Evolutionary conservation across 2,329 filamentous ascomycete species (phyloP).

Genomic region (Cladosporium sp.): DNA sequence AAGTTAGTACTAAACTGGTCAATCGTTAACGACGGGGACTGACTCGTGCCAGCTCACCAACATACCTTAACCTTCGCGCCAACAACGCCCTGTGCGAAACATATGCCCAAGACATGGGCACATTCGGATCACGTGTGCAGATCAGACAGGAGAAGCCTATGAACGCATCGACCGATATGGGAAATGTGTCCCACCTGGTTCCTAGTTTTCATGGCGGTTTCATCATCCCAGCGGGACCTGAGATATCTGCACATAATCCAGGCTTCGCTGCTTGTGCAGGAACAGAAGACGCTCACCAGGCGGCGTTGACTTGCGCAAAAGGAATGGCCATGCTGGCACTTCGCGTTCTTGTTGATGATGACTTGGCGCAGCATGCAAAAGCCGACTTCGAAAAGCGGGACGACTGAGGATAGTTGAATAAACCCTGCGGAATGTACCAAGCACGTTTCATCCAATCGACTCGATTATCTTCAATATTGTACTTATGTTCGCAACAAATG

Average conservation of each 20-base stretch:
- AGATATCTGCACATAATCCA: background rate
- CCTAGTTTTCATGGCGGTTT: background rate
- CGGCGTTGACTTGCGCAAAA: slow-evolving; percentile 7
- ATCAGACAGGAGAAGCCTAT: slow-evolving; percentile 16
- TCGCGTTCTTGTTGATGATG: slow-evolving; percentile 9
- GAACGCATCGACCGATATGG: slow-evolving; percentile 17
- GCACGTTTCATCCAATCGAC: too few relatives aligned
- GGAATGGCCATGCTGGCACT: slow-evolving; percentile 19
- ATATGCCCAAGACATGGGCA: slow-evolving; percentile 18
- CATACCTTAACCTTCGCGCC: slow-evolving; percentile 16
- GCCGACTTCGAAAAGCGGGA: background rate
- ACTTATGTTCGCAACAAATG: too few relatives aligned
- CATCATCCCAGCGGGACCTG: background rate
- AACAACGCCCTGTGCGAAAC: slow-evolving; percentile 16
- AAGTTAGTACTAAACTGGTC: background rate
- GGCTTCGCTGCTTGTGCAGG: slow-evolving; percentile 17
- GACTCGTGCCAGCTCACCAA: background rate
- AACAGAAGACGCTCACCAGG: slow-evolving; percentile 4
- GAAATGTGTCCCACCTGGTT: slow-evolving; percentile 16
- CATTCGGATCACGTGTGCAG: slow-evolving; percentile 4
- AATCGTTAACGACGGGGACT: background rate
- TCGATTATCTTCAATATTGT: too few relatives aligned
- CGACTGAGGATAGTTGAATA: background rate
- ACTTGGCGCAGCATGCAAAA: background rate
- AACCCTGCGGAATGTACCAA: too few relatives aligned